phyloP scores from a whole-genome alignment of 805 yeast genomes.

The Nakazawaea wickerhamii region DNA sequence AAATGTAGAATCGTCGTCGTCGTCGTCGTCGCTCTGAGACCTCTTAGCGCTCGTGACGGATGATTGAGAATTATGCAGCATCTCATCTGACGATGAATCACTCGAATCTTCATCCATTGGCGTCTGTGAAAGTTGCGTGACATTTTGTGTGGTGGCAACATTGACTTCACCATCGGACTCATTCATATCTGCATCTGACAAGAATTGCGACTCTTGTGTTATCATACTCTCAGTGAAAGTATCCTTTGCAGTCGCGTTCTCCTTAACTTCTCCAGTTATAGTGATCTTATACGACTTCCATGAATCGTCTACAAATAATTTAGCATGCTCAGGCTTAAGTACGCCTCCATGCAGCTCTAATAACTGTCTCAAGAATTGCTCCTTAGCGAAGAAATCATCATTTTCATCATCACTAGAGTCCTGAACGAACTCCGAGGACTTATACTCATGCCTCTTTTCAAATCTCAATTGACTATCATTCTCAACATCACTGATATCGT shows the following conservation, averaged over 20 bases:
- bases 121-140: no score
- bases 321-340: conserved; percentile 9
- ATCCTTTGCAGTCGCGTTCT: conserved; percentile 1
- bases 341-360: conserved; percentile 10
- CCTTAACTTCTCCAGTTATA: background rate
- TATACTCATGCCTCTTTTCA: conserved; percentile 17
- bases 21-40: background rate
- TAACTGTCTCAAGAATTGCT: conserved; percentile 20
- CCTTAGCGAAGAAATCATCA: conserved; percentile 49
- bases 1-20: conserved; percentile 1
- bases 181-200: background rate
- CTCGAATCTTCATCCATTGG: no score
- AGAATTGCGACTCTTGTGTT: background rate
- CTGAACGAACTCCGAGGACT: conserved; percentile 49
- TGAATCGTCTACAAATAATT: conserved; percentile 9
- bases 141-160: no score
- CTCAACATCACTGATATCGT: conserved; percentile 30
- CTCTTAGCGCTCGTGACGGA: no score
- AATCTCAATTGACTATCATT: conserved; percentile 10
- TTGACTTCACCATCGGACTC: background rate
- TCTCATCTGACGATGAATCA: no score
- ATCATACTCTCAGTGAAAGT: background rate
- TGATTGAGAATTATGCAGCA: no score
- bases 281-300: conserved; percentile 12
- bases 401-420: conserved; percentile 58